phyloP scores from a whole-genome alignment of 768 basidiomycete species.

The Termitomyces heimii region DNA sequence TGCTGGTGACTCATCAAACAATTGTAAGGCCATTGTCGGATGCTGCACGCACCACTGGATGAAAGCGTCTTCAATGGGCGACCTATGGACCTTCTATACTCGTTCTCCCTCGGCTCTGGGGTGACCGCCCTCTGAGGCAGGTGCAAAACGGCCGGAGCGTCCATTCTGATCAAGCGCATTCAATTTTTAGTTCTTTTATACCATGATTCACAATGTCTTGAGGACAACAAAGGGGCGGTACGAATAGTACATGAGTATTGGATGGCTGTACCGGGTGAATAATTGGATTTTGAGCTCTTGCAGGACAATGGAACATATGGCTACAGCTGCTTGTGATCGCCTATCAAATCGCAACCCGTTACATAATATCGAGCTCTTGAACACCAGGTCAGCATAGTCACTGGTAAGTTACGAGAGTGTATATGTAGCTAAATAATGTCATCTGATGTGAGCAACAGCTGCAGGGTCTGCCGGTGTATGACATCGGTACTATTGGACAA shows the following conservation, averaged over 20 bases:
- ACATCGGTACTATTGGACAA: background rate
- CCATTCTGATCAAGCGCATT: background rate
- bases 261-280: background rate
- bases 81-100: background rate
- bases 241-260: background rate
- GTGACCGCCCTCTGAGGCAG: background rate
- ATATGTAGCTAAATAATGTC: background rate
- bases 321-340: too few species aligned
- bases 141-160: background rate
- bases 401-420: too few species aligned
- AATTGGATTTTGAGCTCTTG: background rate
- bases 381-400: too few species aligned
- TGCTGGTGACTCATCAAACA: slow-evolving; percentile 18
- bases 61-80: slow-evolving; percentile 43
- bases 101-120: background rate
- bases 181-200: background rate
- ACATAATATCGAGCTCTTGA: too few species aligned
- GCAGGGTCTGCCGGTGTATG: too few species aligned
- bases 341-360: too few species aligned
- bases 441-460: background rate
- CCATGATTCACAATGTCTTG: background rate
- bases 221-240: background rate
- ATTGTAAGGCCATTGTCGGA: background rate
- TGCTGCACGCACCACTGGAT: slow-evolving; percentile 40
- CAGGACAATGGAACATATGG: background rate